phyloP scores from a whole-genome alignment of 192 early-diverging fungal species.

The Chytriomyces sp. region DNA sequence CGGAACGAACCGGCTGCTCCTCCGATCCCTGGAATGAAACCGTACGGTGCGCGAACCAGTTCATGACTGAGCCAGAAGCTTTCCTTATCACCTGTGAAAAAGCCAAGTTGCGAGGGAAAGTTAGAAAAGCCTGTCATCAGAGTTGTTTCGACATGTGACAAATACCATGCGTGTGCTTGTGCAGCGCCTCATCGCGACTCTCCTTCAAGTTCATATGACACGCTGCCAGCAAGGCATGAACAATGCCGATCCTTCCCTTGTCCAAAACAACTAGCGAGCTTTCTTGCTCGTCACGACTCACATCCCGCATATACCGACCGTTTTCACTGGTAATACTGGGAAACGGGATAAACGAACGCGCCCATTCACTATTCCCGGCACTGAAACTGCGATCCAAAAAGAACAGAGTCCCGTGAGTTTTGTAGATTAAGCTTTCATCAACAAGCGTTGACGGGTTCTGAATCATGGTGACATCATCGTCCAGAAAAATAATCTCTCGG shows the following conservation, averaged over 20 bases:
- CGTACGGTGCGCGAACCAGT: conserved; percentile 62
- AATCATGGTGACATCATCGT: conserved; percentile 69
- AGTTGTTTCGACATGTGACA: neutral
- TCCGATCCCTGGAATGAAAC: conserved; percentile 28
- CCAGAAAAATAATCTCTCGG: conserved; percentile 67
- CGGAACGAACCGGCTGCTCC: conserved; percentile 36
- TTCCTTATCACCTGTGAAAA: conserved; percentile 64
- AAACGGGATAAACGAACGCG: conserved; percentile 57
- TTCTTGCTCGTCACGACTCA: conserved; percentile 65
- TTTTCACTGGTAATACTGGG: conserved; percentile 42
- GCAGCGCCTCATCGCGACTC: conserved; percentile 31
- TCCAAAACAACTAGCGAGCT: conserved; percentile 70
- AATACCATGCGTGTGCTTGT: conserved; percentile 37
- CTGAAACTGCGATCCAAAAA: conserved; percentile 66
- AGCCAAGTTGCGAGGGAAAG: neutral
- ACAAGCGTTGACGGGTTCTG: conserved; percentile 60
- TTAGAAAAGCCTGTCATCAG: neutral
- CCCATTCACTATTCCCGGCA: conserved; percentile 52
- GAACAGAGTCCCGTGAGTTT: conserved; percentile 59
- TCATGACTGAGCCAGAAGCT: conserved; percentile 71
- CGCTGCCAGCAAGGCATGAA: conserved; percentile 59
- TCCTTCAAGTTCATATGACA: conserved; percentile 62
- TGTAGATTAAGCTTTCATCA: conserved; percentile 43
- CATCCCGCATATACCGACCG: conserved; percentile 51
- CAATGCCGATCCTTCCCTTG: conserved; percentile 48